Evolutionary conservation across 441 rosid species (phyloP).

Genomic region (Hypseocharis bilobata): DNA sequence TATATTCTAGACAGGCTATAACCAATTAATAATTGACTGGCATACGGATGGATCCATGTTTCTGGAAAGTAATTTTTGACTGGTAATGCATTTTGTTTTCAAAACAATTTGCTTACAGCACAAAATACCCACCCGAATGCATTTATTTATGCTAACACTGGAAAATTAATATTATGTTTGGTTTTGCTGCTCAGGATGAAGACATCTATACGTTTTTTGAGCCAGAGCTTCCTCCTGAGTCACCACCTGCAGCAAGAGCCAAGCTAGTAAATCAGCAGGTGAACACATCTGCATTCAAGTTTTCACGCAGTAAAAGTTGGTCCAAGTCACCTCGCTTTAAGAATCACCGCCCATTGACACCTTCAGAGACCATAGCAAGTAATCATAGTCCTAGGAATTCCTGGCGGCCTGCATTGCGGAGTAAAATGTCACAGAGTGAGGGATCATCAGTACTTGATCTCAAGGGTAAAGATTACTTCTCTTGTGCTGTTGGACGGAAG

Average conservation of each 20-base stretch:
- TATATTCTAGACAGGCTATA: too few species aligned
- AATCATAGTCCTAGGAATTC: slow-evolving; percentile 40
- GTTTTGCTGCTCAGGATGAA: background rate
- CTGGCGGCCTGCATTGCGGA: slow-evolving; percentile 40
- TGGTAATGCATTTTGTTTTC: too few species aligned
- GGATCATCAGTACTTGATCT: slow-evolving; percentile 59
- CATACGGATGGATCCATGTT: too few species aligned
- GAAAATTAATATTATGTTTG: background rate
- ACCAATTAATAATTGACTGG: too few species aligned
- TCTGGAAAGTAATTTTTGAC: too few species aligned
- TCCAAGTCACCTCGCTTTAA: background rate
- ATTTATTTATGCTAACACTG: background rate
- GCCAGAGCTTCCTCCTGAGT: slow-evolving; percentile 2
- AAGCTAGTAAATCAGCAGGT: background rate
- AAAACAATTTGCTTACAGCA: too few species aligned
- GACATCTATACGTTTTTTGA: slow-evolving; percentile 2
- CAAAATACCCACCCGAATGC: too few species aligned
- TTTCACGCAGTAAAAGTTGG: background rate
- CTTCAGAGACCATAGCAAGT: slow-evolving; percentile 41
- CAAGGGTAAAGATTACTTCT: slow-evolving; percentile 89
- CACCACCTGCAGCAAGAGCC: background rate
- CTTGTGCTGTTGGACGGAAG: slow-evolving; percentile 83
- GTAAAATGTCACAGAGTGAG: slow-evolving; percentile 75
- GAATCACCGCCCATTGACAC: slow-evolving; percentile 25
- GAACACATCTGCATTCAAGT: background rate